Percentiles rank a stretch among this genome's conserved stretches.
phyloP scores from a whole-genome alignment of 164 flowering plant genomes.

The Piper longum region DNA sequence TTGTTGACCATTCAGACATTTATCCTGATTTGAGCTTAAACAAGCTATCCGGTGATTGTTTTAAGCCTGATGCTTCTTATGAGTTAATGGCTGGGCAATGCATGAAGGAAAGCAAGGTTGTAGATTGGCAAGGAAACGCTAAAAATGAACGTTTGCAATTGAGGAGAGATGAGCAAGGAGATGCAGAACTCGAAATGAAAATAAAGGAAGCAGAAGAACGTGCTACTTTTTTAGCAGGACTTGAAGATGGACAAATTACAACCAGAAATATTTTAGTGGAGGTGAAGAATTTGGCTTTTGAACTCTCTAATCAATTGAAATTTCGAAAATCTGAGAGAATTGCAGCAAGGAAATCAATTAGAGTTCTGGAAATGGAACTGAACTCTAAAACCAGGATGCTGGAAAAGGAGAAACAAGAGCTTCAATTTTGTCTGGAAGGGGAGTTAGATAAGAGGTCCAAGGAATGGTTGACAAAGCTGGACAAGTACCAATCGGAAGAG shows the following conservation, averaged over 20 bases:
- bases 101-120: constrained; percentile 13
- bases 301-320: constrained; percentile 45
- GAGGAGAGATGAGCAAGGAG: constrained; percentile 24
- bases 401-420: constrained; percentile 70
- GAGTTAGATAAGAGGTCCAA: too few relatives aligned
- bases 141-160: constrained; percentile 1
- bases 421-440: constrained; percentile 23
- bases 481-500: constrained; percentile 69
- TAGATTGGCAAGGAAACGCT: constrained; percentile 9
- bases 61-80: constrained; percentile 14
- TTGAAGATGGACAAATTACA: constrained; percentile 37
- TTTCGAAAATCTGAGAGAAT: constrained; percentile 47
- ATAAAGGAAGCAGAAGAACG: constrained; percentile 58
- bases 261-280: constrained; percentile 42
- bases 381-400: constrained; percentile 35
- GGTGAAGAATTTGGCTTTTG: constrained; percentile 47
- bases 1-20: constrained; percentile 29
- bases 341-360: constrained; percentile 38
- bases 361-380: constrained; percentile 29
- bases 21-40: constrained; percentile 19
- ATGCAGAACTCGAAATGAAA: constrained; percentile 33
- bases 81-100: constrained; percentile 13
- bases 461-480: constrained; percentile 29
- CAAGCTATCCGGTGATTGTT: constrained; percentile 7
- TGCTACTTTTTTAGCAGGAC: constrained; percentile 37